These are phyloP conservation scores for Cadophora luteo-olivacea DNA, from an alignment of 2,329 filamentous ascomycete genomes.

Conservation along the genomic window DNA sequence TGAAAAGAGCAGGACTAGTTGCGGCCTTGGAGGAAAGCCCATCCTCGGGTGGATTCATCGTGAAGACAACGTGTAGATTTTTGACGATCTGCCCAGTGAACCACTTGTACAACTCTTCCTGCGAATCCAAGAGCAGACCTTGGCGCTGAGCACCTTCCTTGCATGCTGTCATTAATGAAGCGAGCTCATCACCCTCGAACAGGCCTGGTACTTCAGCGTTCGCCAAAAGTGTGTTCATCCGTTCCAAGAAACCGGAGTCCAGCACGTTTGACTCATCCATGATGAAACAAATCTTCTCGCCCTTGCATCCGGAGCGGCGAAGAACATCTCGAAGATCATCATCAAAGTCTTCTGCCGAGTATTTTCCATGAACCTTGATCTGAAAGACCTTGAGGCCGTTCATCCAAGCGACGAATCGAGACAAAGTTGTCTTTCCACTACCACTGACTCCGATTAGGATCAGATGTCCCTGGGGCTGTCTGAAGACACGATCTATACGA, in stretches of 20 bases:
- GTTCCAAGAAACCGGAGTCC: slow-evolving; percentile 96
- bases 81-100: slow-evolving; percentile 99
- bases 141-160: slow-evolving; percentile 98
- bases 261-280: slow-evolving; percentile 99
- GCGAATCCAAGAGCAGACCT: slow-evolving; percentile 92
- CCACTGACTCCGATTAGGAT: slow-evolving; percentile 99
- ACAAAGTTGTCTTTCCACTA: slow-evolving; percentile 97
- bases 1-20: slow-evolving; percentile 97
- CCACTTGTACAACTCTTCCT: slow-evolving; percentile 99
- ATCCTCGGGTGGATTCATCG: slow-evolving; percentile 98
- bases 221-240: slow-evolving; percentile 98
- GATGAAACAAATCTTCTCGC: slow-evolving; percentile 99
- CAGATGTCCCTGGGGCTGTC: slow-evolving; percentile 96
- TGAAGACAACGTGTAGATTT: slow-evolving; percentile 98
- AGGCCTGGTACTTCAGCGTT: slow-evolving; percentile 99
- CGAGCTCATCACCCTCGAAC: slow-evolving; percentile 98
- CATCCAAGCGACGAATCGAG: slow-evolving; percentile 99
- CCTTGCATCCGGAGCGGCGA: slow-evolving; percentile 92
- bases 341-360: slow-evolving; percentile 98
- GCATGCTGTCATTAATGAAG: slow-evolving; percentile 98
- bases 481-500: slow-evolving; percentile 97
- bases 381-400: slow-evolving; percentile 99
- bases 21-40: slow-evolving; percentile 95
- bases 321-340: slow-evolving; percentile 95
- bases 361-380: slow-evolving; percentile 99